Base-by-base conservation (phyloP, 2,329 filamentous ascomycete species). In the Emergomyces orientalis region DNA sequence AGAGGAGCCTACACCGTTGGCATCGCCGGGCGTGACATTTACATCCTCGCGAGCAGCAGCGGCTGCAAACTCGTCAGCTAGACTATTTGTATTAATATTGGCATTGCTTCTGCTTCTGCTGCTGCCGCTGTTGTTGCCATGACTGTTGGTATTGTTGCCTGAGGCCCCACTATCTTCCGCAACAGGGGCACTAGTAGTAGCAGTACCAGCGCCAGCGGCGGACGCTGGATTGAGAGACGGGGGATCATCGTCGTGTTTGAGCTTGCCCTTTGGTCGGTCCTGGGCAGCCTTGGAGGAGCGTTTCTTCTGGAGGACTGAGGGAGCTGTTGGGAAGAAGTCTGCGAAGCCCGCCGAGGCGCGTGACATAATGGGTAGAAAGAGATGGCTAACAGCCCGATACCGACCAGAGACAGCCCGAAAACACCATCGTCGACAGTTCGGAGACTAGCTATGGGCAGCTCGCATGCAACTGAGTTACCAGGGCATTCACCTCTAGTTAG, bases 311-410 rank as follows among this genome's bases (percentile, higher is more conserved):
- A 82, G 75, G 67, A 85, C 86, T 70, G 85, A 84, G 69, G 89
- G 88, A 73, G 88, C 89, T 74, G 88, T 86, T 69, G 88, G 89
- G 77, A 91, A 92, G 83, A 91, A 94, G 79, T 91, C 86, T 79
- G 88, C 89, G 82, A 91, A 92, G 79, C 87, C 87, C 80, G 88
- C 87, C 77, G 84, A 82, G 75, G 87, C 85, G 81, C 89, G 90
- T 86, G 90, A 90, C 88, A 89, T 90, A 79, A 80, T 87, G 81
- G 86, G 81, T 30, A 73, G 68, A 27, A 37, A 39, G 11, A 75
- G 69, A 70, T 72, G 75, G 75, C 75, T 77, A 77, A 69, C 72
- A 74, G 73, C 75, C 74, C 71, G 67, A 71, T 66, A 72, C 67
- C 64, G 68, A 70, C 68, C 63, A 63, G 64, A 67, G 69, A 67